Base-by-base conservation (phyloP, 129 eudicot genomes). In the Mikania micrantha region DNA sequence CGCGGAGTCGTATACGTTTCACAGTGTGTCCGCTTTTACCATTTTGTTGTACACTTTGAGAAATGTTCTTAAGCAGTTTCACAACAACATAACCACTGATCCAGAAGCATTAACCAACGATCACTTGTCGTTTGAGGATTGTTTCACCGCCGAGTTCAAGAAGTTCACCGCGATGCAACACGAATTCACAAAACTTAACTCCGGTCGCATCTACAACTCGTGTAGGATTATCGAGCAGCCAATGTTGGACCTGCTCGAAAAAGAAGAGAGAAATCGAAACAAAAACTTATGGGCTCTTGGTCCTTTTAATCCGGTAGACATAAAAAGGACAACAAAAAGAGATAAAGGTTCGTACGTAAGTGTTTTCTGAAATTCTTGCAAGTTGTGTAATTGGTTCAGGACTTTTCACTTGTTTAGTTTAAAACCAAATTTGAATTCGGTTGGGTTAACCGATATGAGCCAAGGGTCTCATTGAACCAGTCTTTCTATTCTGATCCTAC, bases 201-300 rank as follows among this genome's bases (percentile, higher is more conserved):
- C 78, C 1, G 89, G 95, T 16, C 68, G 79, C 3, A 64, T 87
- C 10, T 83, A 64, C 66, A 87, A 87, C 54, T 69, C 95, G 13
- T 71, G 79, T 22, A 73, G 76, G 50, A 42, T 41, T 9, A 48
- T 87, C 1, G 95, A 87, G 29, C 79, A 74, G 2, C 48, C 69
- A 4, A 66, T 47, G 19, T 47, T 84, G 41, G 85, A 84, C 52
- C 39, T 78, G 4, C 70, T 75, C 0, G 80, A 60, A 9, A 62
- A 48, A 4, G 79, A 60, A 12, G 72, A 71, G 12, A 21, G 15
- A 0, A 66, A 22, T 15, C 34, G 17, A 15, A 67, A 70, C 25
- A 75, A 73, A 41, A 80, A 73, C 31, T 32, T 22, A 0, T 88
- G 91, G 91, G 87, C 87, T 21, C 35, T 85, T 17, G 91, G 91